Evolutionary conservation across 192 early-diverging fungal species (phyloP), one percentile per base, ranked within the genome.

Genomic region (Coemansia sp.): DNA sequence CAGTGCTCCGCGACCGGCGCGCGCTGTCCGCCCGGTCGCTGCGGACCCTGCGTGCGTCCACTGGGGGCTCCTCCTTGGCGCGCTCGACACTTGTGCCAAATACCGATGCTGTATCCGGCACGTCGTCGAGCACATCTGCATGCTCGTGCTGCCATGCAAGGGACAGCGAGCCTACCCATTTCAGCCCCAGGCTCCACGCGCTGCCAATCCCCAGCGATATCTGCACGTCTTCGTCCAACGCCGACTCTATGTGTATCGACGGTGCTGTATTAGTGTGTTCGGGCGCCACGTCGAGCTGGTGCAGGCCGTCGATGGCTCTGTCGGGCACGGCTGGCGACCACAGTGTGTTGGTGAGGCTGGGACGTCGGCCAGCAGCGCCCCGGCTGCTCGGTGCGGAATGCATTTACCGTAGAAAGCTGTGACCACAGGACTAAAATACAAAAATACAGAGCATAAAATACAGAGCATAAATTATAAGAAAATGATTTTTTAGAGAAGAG

Each of bases 121-220:
- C n/a, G n/a, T n/a, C n/a, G n/a, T n/a, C n/a, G n/a, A n/a, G n/a
- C n/a, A n/a, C n/a, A n/a, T n/a, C n/a, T 11, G 49, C 31, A 10
- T 45, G 33, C 19, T 71, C 65, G 40, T 53, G 48, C n/a, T 71
- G 59, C 75, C 75, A 78, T 3, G 65, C 75, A 1, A 78, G 60
- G 2, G 75, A 78, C 19, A 78, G 18, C 9, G 65, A 63, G 19
- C 75, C 75, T 1, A 78, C 61, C 27, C 48, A 67, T 6, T 58
- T 58, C n/a, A 78, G 38, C 4, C 64, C 75, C 4, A 60, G 33
- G 10, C 43, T 56, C 75, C 75, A 78, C 1, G 58, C 75, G 6
- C 50, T 59, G 40, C 48, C 61, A 22, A 78, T 43, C 4, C 65
- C 75, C 16, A 78, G 59, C 22, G 69, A 67, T 61, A 78, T 65